Evolutionary conservation across 371 early-diverging fungal species (phyloP).

Genomic region (Thermomucor indicae-seudaticae): DNA sequence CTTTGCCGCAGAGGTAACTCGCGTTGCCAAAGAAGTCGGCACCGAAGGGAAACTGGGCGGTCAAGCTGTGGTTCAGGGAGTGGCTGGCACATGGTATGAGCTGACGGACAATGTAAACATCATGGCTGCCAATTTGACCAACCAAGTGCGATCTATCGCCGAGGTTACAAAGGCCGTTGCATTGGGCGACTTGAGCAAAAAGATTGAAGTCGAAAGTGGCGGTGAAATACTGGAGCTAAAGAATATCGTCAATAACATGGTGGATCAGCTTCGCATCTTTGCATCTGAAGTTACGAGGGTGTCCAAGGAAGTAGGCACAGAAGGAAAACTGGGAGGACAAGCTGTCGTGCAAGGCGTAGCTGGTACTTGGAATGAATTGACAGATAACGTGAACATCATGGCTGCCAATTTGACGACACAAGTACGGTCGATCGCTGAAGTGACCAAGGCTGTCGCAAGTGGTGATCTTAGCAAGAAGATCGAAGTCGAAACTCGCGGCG

Average conservation of each 20-base stretch:
- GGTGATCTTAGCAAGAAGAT: conserved; percentile 44
- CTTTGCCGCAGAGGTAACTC: conserved; percentile 44
- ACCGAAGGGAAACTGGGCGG: conserved; percentile 47
- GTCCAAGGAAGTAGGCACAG: conserved; percentile 28
- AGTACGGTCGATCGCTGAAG: conserved; percentile 21
- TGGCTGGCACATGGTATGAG: conserved; percentile 44
- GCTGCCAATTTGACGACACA: conserved; percentile 19
- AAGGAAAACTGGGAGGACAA: conserved; percentile 40
- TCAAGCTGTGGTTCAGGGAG: conserved; percentile 37
- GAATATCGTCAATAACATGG: conserved; percentile 25
- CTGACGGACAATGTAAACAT: conserved; percentile 39
- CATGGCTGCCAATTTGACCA: conserved; percentile 40
- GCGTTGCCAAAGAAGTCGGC: conserved; percentile 50
- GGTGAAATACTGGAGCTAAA: conserved; percentile 37
- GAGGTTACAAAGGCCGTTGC: conserved; percentile 31
- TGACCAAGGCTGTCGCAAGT: conserved; percentile 17
- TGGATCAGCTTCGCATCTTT: conserved; percentile 18
- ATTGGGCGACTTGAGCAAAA: conserved; percentile 28
- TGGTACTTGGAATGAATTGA: conserved; percentile 51
- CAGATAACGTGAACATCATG: conserved; percentile 28
- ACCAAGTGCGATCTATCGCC: conserved; percentile 48
- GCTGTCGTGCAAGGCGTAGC: conserved; percentile 44
- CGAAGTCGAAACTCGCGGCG: conserved; percentile 26
- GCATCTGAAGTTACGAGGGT: conserved; percentile 43
- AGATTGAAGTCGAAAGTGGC: conserved; percentile 26